Conservation (phyloP, 768 basidiomycete genomes). For the Mrakia blollopis region DNA sequence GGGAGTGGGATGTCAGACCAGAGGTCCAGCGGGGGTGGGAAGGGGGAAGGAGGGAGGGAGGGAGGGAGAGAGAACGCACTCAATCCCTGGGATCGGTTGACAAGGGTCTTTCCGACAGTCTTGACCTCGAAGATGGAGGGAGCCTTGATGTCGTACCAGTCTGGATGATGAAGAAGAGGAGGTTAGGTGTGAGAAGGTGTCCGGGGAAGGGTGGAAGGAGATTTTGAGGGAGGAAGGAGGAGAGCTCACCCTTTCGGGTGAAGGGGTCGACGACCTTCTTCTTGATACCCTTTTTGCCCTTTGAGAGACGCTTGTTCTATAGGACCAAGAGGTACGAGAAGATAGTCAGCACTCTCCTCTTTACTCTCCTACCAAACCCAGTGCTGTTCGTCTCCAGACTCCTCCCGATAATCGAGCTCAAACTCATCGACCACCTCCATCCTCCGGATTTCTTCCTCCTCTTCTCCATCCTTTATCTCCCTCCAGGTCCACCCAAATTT, state of each 20-base stretch:
- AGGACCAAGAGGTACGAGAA: not conserved
- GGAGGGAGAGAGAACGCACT: slow-evolving; percentile 58
- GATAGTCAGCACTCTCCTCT: not conserved
- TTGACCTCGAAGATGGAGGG: slow-evolving; percentile 94
- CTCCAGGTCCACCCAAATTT: no score
- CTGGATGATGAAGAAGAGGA: slow-evolving; percentile 47
- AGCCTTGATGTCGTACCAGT: slow-evolving; percentile 99
- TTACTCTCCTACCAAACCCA: not conserved
- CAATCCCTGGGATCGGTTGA: slow-evolving; percentile 94
- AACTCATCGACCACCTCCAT: not conserved
- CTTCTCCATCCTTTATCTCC: not conserved
- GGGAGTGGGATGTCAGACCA: not conserved
- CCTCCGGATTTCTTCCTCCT: no score
- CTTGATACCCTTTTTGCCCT: slow-evolving; percentile 65
- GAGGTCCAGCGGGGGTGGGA: not conserved
- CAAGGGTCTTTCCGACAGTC: slow-evolving; percentile 97
- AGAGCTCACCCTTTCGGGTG: slow-evolving; percentile 83
- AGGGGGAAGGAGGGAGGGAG: not conserved
- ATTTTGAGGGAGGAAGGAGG: not conserved
- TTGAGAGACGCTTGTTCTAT: slow-evolving; percentile 72
- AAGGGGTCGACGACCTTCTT: slow-evolving; percentile 99
- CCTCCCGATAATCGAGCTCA: not conserved
- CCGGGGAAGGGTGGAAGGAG: not conserved
- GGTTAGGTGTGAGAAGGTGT: not conserved
- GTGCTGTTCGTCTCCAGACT: not conserved